Percentiles rank a stretch among this genome's conserved stretches.
These are phyloP conservation scores for Trametes cinnabarina DNA, from an alignment of 768 basidiomycete species.

Conservation along the genomic window DNA sequence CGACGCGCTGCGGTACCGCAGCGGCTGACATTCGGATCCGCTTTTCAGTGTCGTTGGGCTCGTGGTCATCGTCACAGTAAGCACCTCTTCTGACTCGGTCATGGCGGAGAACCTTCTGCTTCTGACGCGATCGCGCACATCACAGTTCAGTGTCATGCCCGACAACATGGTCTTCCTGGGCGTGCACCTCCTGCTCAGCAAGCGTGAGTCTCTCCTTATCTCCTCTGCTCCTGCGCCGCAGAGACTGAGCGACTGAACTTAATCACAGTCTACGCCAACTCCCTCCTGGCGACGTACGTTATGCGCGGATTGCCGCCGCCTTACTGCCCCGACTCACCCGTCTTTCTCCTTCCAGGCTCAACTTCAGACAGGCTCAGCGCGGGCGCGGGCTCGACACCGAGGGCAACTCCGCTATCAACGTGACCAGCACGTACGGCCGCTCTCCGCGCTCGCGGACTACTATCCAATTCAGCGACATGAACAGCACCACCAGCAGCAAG, in stretches of 20 bases:
- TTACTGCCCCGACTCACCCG: too few species aligned
- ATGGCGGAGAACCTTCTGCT: background rate
- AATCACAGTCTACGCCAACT: conserved; percentile 15
- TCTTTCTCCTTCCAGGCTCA: background rate
- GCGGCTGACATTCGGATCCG: background rate
- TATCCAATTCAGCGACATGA: background rate
- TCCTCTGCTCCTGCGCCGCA: background rate
- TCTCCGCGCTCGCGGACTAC: background rate
- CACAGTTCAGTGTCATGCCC: conserved; percentile 8
- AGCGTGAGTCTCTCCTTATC: background rate
- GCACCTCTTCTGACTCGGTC: background rate
- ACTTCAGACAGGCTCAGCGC: conserved; percentile 8
- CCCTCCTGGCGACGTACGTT: conserved; percentile 13
- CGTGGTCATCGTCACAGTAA: conserved; percentile 11
- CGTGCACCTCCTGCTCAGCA: conserved; percentile 18
- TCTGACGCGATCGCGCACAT: background rate
- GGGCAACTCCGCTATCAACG: background rate
- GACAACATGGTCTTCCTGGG: conserved; percentile 18
- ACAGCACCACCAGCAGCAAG: background rate
- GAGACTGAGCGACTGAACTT: background rate
- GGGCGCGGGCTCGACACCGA: conserved; percentile 6
- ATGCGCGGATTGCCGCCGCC: too few species aligned
- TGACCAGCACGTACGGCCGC: background rate
- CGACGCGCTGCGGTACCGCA: too few species aligned
- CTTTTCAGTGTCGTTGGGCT: conserved; percentile 7